Evolutionary conservation across 106 monocot species (phyloP), one percentile per base, ranked within the genome.

Genomic region (Alisma plantagoaquatica): DNA sequence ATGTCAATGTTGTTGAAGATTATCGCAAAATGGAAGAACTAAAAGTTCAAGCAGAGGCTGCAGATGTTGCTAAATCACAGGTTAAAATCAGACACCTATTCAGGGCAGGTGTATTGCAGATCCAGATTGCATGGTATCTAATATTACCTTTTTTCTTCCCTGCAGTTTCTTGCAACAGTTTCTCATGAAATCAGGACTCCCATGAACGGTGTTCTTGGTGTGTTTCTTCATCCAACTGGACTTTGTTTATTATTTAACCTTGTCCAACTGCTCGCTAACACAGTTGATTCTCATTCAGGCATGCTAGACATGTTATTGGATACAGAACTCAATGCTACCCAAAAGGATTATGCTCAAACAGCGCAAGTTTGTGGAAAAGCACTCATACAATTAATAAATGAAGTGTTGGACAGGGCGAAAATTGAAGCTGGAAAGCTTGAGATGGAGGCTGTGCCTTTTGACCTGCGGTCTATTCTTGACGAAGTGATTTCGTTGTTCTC

Each of bases 201-300:
- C 28, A 98, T 98, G 96, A 90, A 98, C 73, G 96, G 96, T 3
- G 96, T 98, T 23, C 79, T 98, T 49, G 96, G 96, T 98, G 85
- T 73, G 12, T 54, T 11, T 49, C 49, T 10, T 49, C 29, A 24
- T 22, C 20, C 53, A 38, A 1, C 25, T 44, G 15, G 4, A 24
- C 2, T 18, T 32, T 4, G 10, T 31, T 54, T 18, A 10, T 21
- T 2, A n/a, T n/a, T n/a, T n/a, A n/a, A n/a, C n/a, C n/a, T n/a
- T n/a, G n/a, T n/a, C n/a, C n/a, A n/a, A n/a, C n/a, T n/a, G n/a
- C n/a, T n/a, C n/a, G n/a, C n/a, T n/a, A n/a, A n/a, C n/a, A n/a
- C n/a, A n/a, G n/a, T n/a, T n/a, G n/a, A n/a, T n/a, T n/a, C n/a
- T n/a, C n/a, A n/a, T n/a, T n/a, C 66, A 94, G 94, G 94, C 21